A percentile compares a stretch with the other conserved stretches of the same genome.
Evolutionary conservation across 2,329 filamentous ascomycete species (phyloP).

Genomic region (Neospermospora avenae): DNA sequence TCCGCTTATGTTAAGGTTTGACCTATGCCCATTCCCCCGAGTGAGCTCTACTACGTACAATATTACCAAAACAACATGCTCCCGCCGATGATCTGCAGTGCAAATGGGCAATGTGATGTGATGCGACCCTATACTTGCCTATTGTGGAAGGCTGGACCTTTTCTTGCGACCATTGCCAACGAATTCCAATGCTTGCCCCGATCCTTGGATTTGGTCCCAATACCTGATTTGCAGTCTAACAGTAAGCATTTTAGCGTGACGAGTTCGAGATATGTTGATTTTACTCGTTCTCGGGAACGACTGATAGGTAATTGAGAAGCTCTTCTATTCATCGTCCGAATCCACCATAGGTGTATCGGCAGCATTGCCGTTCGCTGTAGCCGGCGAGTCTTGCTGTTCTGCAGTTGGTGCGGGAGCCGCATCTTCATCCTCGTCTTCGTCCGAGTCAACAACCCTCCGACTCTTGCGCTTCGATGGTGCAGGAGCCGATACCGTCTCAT

Average conservation of each 20-base stretch:
- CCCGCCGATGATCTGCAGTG: background rate
- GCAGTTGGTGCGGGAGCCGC: constrained; percentile 9
- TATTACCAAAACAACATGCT: background rate
- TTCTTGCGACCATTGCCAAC: background rate
- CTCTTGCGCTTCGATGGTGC: constrained; percentile 25
- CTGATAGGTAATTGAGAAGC: background rate
- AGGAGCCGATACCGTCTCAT: constrained; percentile 27
- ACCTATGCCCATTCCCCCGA: background rate
- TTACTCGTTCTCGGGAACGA: background rate
- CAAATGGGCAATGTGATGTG: background rate
- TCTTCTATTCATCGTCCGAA: constrained; percentile 26
- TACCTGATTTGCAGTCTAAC: background rate
- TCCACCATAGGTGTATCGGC: constrained; percentile 33
- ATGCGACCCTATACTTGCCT: background rate
- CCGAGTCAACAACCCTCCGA: constrained; percentile 29
- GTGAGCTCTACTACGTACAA: background rate
- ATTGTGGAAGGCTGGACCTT: background rate
- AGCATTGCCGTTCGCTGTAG: constrained; percentile 28
- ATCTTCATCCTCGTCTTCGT: constrained; percentile 32
- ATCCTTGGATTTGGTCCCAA: background rate
- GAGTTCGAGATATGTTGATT: background rate
- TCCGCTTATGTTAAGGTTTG: background rate
- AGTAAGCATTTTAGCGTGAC: background rate
- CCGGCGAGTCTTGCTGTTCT: constrained; percentile 26
- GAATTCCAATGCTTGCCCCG: background rate